Conservation (phyloP, 176 grass and related monocot genomes). For the Aechmea fasciata region DNA sequence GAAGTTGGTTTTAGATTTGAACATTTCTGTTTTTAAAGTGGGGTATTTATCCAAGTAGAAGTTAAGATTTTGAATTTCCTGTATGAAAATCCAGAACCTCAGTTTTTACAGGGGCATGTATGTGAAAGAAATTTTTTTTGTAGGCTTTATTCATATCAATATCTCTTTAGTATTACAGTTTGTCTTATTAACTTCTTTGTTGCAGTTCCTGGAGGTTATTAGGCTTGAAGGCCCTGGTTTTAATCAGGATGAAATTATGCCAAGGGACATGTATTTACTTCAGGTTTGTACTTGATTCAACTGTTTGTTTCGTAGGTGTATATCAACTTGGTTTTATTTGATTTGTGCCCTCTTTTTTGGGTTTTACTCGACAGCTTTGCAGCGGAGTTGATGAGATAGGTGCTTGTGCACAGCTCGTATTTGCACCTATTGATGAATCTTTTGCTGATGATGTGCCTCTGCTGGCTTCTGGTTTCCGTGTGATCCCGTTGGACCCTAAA, state of each 20-base stretch:
- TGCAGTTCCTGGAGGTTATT: conserved; percentile 93
- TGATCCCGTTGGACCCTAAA: conserved; percentile 84
- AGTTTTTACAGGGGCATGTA: too few species aligned
- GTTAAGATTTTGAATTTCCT: too few species aligned
- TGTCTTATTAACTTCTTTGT: background rate
- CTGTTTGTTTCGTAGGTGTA: background rate
- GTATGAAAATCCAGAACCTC: too few species aligned
- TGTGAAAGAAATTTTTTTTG: too few species aligned
- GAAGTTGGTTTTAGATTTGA: too few species aligned
- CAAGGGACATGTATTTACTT: conserved; percentile 85
- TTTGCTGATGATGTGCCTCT: conserved; percentile 90
- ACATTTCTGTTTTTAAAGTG: too few species aligned
- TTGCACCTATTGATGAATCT: conserved; percentile 98
- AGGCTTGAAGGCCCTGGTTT: conserved; percentile 82
- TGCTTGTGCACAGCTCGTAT: conserved; percentile 89
- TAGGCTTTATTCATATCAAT: too few species aligned
- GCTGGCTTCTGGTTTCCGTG: conserved; percentile 79
- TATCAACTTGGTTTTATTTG: background rate
- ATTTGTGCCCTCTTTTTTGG: conserved; percentile 6
- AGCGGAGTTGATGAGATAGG: conserved; percentile 88
- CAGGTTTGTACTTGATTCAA: conserved; percentile 31
- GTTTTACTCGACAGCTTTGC: conserved; percentile 47
- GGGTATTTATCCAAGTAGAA: too few species aligned
- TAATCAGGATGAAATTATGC: conserved; percentile 83
- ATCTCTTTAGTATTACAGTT: background rate